These are phyloP conservation scores for Vigna mungo DNA, from an alignment of 306 rosid genomes.

Conservation along the genomic window DNA sequence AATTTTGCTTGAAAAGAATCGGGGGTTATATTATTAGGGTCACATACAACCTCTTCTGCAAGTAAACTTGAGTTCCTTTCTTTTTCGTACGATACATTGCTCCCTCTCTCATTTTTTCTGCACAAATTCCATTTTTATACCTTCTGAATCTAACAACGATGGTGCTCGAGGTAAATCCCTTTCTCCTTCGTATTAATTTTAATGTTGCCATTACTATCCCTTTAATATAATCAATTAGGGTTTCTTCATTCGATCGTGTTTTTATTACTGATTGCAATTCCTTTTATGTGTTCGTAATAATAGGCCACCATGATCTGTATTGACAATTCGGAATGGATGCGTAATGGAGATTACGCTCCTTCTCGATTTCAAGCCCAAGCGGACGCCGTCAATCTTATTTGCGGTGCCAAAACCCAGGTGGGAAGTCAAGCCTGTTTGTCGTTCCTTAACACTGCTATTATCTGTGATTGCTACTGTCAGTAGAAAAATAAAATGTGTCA, in stretches of 20 bases:
- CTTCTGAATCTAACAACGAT: conserved; percentile 53
- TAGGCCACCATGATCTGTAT: conserved; percentile 98
- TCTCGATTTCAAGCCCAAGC: conserved; percentile 93
- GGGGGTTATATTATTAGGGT: background rate
- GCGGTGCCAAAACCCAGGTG: conserved; percentile 99
- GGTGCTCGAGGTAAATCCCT: conserved; percentile 86
- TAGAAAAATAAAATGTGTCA: background rate
- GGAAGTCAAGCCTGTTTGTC: background rate
- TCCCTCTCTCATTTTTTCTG: background rate
- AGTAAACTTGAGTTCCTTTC: conserved; percentile 17
- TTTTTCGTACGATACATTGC: background rate
- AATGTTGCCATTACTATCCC: background rate
- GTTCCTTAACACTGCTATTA: conserved; percentile 15
- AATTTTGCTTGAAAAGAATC: background rate
- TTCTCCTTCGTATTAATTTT: background rate
- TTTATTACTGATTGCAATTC: background rate
- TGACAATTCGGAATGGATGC: conserved; percentile 99
- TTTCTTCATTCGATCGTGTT: conserved; percentile 26
- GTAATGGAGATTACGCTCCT: conserved; percentile 92
- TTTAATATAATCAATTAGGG: conserved; percentile 51
- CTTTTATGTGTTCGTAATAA: conserved; percentile 31
- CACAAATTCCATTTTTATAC: conserved; percentile 4
- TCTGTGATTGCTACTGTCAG: background rate
- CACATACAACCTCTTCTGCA: conserved; percentile 12
- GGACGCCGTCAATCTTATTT: conserved; percentile 91